Base-by-base conservation (phyloP, 139 green algal genomes). In the Pleodorina starrii region DNA sequence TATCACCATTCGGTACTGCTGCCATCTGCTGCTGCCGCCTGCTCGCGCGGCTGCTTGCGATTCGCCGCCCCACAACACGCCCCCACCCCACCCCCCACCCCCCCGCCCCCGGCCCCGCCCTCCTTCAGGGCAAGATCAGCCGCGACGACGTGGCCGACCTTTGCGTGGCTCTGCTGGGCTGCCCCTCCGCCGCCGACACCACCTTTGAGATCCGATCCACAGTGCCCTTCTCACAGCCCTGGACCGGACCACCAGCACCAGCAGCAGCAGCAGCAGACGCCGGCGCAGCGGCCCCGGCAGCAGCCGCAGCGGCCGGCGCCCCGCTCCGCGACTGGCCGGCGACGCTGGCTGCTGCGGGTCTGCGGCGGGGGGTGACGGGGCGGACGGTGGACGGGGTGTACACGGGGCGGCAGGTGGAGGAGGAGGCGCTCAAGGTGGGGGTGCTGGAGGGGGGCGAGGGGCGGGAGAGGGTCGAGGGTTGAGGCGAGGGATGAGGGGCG, bases 121-220 rank as follows among this genome's bases (percentile, higher is more conserved):
- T 5, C 21, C 14, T 88, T 17, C 92, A 97, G 95, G 96, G 96
- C 78, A 98, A 98, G 91, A 94, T 98, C 44, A 80, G 82, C 17
- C 90, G 94, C 5, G 92, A 98, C 63, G 97, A 99, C 57, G 89
- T 99, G 14, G 96, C 97, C 7, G 93, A 98, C 60, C 92, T 99
- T 48, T 98, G 94, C 54, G 92, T 96, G 1, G 91, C 91, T 59
- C 87, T 97, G 54, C 93, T 99, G 68, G 35, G 86, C 17, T 83
- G 86, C n/a, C 89, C 93, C 2, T 83, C 86, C 0, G 94, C 91
- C 5, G 32, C 60, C 1, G 78, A 95, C 87, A 95, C 84, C 48
- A 99, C 97, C 0, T 98, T 99, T 93, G 97, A 99, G 93, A 90
- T 99, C 46, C 16, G 29, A 43, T 96, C 90, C n/a, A 96, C 95